Percentiles rank a stretch among this genome's conserved stretches.
Conservation (phyloP, 176 grass and related monocot genomes). For the Eragrostis curvula region DNA sequence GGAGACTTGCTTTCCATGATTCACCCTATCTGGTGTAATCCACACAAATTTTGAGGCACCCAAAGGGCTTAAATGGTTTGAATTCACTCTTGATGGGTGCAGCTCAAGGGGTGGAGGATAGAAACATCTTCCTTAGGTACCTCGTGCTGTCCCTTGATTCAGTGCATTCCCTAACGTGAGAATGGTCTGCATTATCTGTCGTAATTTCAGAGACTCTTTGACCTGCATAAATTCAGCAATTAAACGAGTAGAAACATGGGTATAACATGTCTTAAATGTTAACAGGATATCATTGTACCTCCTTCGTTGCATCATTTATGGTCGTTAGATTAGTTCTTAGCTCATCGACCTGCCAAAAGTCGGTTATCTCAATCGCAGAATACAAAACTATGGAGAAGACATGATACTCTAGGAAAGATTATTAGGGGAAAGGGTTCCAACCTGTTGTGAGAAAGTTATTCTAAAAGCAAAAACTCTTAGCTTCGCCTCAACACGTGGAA, state of each 20-base stretch:
- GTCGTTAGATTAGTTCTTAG: slow-evolving; percentile 72
- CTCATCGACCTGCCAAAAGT: slow-evolving; percentile 74
- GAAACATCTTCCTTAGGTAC: slow-evolving; percentile 22
- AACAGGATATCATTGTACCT: slow-evolving; percentile 50
- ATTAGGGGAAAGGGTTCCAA: slow-evolving; percentile 21
- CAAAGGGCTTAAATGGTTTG: background rate
- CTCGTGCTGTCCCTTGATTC: slow-evolving; percentile 89
- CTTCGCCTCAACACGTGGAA: slow-evolving; percentile 95
- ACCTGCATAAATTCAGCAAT: slow-evolving; percentile 52
- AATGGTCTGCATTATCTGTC: slow-evolving; percentile 97
- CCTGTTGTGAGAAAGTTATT: slow-evolving; percentile 91
- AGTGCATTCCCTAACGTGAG: slow-evolving; percentile 96
- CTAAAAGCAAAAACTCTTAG: slow-evolving; percentile 97
- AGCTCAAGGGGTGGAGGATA: slow-evolving; percentile 10
- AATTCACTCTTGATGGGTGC: slow-evolving; percentile 21
- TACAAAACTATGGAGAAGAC: slow-evolving; percentile 30
- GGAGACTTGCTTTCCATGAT: slow-evolving; percentile 31
- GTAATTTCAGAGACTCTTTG: slow-evolving; percentile 76
- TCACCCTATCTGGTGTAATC: slow-evolving; percentile 9
- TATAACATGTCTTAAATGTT: slow-evolving; percentile 4
- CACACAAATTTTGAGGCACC: slow-evolving; percentile 10
- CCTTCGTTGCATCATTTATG: slow-evolving; percentile 90
- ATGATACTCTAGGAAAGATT: background rate
- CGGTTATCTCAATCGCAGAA: slow-evolving; percentile 20
- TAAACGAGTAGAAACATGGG: slow-evolving; percentile 17